Conservation (phyloP, 2,329 filamentous ascomycete genomes). For the Stylonectria norvegica region DNA sequence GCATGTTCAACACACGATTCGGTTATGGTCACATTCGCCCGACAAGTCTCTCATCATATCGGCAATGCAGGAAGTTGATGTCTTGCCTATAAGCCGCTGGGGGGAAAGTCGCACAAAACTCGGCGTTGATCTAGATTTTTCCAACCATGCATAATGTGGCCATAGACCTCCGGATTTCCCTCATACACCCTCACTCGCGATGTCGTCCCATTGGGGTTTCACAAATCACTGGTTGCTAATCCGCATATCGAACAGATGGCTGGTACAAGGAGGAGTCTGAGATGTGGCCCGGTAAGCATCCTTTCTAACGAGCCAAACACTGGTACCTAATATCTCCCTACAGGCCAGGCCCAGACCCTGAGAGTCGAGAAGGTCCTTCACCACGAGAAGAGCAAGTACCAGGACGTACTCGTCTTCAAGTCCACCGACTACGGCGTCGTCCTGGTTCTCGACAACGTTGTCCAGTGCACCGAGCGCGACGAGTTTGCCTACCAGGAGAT, state of each 20-base stretch:
- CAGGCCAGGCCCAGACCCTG: slow-evolving; percentile 95
- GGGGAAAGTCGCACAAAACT: too few species aligned
- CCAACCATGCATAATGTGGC: too few species aligned
- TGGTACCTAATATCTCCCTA: slow-evolving; percentile 5
- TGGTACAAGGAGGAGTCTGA: slow-evolving; percentile 99
- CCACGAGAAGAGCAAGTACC: slow-evolving; percentile 99
- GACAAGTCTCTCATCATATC: too few species aligned
- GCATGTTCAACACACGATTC: too few species aligned
- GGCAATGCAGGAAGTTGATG: too few species aligned
- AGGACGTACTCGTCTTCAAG: slow-evolving; percentile 98
- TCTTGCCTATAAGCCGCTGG: too few species aligned
- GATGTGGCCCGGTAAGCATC: slow-evolving; percentile 78
- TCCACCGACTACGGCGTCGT: slow-evolving; percentile 96
- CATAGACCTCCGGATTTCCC: background rate
- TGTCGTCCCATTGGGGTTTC: background rate
- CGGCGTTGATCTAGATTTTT: too few species aligned
- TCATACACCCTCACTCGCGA: background rate
- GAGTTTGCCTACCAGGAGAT: slow-evolving; percentile 99
- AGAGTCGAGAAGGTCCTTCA: slow-evolving; percentile 97
- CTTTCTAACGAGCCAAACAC: background rate
- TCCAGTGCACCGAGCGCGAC: slow-evolving; percentile 97
- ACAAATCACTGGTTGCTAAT: slow-evolving; percentile 10
- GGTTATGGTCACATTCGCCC: too few species aligned
- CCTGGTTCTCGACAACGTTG: slow-evolving; percentile 96
- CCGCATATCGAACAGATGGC: slow-evolving; percentile 65